Percentiles rank a stretch among this genome's conserved stretches.
These are phyloP conservation scores for Volutella citrinella DNA, from an alignment of 2,329 filamentous ascomycete genomes.

Conservation along the genomic window DNA sequence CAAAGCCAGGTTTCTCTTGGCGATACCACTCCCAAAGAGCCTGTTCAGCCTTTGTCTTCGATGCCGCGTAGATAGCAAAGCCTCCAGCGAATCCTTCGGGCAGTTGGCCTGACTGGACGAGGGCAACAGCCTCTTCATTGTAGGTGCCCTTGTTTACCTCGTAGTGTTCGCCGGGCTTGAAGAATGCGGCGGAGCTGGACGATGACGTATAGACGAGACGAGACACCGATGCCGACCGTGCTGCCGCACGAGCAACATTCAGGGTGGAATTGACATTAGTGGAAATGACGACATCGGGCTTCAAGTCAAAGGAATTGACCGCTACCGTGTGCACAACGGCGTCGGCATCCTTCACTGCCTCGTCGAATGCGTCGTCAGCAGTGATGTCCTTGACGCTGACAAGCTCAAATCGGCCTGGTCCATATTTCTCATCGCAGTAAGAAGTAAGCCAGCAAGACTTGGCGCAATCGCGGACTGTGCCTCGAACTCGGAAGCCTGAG, in stretches of 20 bases:
- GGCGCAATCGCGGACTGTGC: conserved; percentile 27
- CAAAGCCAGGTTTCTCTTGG: conserved; percentile 5
- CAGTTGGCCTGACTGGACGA: conserved; percentile 2
- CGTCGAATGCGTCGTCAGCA: conserved; percentile 20
- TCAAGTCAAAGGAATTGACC: conserved; percentile 25
- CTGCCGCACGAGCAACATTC: conserved; percentile 1
- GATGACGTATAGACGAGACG: conserved; percentile 8
- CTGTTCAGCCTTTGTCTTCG: conserved; percentile 9
- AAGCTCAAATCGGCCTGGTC: conserved; percentile 29
- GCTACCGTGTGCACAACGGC: conserved; percentile 37
- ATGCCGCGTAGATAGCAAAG: conserved; percentile 2
- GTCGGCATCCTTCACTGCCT: conserved; percentile 23
- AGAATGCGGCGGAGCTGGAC: background rate
- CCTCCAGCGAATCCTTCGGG: conserved; percentile 4
- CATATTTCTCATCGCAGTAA: conserved; percentile 28
- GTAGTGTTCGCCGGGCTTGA: conserved; percentile 2
- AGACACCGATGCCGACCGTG: background rate
- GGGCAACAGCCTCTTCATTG: conserved; percentile 6
- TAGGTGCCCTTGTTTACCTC: conserved; percentile 4
- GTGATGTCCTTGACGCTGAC: conserved; percentile 32
- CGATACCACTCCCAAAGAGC: conserved; percentile 7
- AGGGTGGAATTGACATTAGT: conserved; percentile 1
- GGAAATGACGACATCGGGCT: conserved; percentile 8
- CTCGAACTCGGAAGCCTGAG: conserved; percentile 31
- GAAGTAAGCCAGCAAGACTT: conserved; percentile 23